Conservation (phyloP, 805 yeast species). For the Candida taoyuanica region DNA sequence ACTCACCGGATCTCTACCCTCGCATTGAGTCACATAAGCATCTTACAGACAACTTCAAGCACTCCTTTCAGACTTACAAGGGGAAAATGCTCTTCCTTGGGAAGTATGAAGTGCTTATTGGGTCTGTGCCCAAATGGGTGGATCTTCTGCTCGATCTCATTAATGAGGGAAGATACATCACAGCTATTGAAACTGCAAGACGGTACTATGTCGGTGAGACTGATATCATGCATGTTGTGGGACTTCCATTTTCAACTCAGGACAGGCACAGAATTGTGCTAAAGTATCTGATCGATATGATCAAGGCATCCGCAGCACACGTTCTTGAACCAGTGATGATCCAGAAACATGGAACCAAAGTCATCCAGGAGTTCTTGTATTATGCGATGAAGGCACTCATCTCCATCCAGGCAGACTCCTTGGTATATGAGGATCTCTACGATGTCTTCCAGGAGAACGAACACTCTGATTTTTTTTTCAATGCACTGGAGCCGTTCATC, state of each 20-base stretch:
- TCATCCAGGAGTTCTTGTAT: conserved; percentile 30
- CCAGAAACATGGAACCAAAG: conserved; percentile 19
- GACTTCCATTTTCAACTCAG: conserved; percentile 46
- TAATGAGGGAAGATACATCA: conserved; percentile 42
- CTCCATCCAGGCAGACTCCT: conserved; percentile 32
- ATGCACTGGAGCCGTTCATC: conserved; percentile 48
- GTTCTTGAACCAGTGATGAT: conserved; percentile 14
- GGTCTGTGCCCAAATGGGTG: conserved; percentile 69
- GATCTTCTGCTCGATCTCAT: conserved; percentile 50
- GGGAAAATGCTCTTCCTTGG: conserved; percentile 51
- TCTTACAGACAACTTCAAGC: conserved; percentile 12
- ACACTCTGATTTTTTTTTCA: conserved; percentile 41
- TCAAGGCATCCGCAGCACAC: conserved; percentile 33
- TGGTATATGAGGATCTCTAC: conserved; percentile 39
- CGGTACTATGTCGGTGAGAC: conserved; percentile 46
- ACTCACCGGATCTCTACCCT: conserved; percentile 30
- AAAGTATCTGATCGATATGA: conserved; percentile 51
- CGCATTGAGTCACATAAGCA: conserved; percentile 9
- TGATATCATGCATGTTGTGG: conserved; percentile 44
- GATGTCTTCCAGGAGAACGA: conserved; percentile 35
- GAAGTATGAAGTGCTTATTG: conserved; percentile 48
- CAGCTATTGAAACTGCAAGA: conserved; percentile 54
- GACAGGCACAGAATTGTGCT: conserved; percentile 45
- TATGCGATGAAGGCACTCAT: conserved; percentile 38
- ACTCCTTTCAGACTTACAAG: conserved; percentile 35